Evolutionary conservation across 2,329 filamentous ascomycete species (phyloP), one percentile per base, ranked within the genome.

Genomic region (Aspergillus vadensis): DNA sequence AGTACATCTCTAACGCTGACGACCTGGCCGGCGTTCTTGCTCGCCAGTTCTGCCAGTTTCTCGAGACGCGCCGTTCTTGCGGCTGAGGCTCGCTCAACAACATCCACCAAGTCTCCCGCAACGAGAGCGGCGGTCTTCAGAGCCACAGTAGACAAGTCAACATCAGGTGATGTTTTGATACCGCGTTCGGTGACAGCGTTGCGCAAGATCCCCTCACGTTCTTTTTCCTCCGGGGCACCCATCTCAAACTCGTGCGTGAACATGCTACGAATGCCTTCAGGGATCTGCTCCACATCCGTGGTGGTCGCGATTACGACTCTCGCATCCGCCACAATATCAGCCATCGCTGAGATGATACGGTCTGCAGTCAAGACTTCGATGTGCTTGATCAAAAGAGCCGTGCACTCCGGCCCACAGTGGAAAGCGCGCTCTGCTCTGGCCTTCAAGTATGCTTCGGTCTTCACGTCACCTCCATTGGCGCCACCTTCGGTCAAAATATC

Each of bases 181-280:
- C 90, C 88, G 27, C 88, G 86, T 60, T 92, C 88, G 36, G 90
- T 85, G 36, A 97, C 85, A 38, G 96, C 91, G 61, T 88, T 88
- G 55, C 86, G 86, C 8, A 99, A 79, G 50, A 98, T 95, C 2
- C 90, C 90, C 78, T 97, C 93, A 78, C 95, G 85, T 76, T 98
- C 94, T 25, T 87, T 88, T 74, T 99, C 95, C 68, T 98, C 93
- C 0, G 95, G 95, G 0, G 95, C 95, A 48, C 83, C 86, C 86
- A 99, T 92, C 71, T 98, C 94, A 44, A 99, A 83, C 76, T 99
- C 95, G 70, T 99, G 94, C 0, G 92, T 97, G 74, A 99, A 98
- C 2, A 98, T 82, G 10, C 92, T 92, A 56, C 95, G 87, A 19
- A 98, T 88, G 0, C 91, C 91, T 69, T 97, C 93, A 0, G 94